Conservation (phyloP, 2,329 filamentous ascomycete species). For the Didymellaceae sp. region DNA sequence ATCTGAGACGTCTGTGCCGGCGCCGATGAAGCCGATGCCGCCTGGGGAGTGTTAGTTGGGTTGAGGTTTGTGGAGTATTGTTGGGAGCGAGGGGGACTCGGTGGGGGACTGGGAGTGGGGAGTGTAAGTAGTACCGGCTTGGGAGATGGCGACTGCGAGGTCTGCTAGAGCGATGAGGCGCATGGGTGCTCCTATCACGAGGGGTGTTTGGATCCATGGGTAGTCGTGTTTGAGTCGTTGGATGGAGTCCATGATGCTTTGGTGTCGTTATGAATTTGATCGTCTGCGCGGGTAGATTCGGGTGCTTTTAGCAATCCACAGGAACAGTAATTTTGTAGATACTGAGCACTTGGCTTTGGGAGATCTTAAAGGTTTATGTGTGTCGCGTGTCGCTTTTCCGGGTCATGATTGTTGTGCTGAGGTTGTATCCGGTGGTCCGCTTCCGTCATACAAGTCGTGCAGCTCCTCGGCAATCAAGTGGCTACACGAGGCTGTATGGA, state of each 20-base stretch:
- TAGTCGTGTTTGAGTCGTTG: constrained; percentile 51
- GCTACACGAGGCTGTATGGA: background rate
- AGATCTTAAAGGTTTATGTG: background rate
- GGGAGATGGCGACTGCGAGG: constrained; percentile 67
- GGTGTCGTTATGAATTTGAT: background rate
- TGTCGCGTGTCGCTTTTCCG: background rate
- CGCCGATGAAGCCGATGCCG: constrained; percentile 56
- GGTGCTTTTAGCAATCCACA: too few relatives aligned
- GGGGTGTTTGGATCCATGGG: constrained; percentile 64
- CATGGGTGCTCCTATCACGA: constrained; percentile 73
- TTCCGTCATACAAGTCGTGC: constrained; percentile 7
- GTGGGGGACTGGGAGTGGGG: background rate
- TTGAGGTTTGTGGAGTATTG: too few relatives aligned
- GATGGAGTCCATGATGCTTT: constrained; percentile 13
- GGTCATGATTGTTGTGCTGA: background rate
- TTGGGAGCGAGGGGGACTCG: background rate
- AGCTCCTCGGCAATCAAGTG: constrained; percentile 19
- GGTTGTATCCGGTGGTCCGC: constrained; percentile 12
- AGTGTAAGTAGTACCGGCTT: constrained; percentile 50
- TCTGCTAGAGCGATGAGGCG: constrained; percentile 63
- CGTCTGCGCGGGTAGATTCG: too few relatives aligned
- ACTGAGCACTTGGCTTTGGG: background rate
- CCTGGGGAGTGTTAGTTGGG: constrained; percentile 34
- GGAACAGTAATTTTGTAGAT: background rate
- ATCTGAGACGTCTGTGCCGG: constrained; percentile 50